phyloP scores from a whole-genome alignment of 192 early-diverging fungal species.

The Gryganskiella cystojenkinii region DNA sequence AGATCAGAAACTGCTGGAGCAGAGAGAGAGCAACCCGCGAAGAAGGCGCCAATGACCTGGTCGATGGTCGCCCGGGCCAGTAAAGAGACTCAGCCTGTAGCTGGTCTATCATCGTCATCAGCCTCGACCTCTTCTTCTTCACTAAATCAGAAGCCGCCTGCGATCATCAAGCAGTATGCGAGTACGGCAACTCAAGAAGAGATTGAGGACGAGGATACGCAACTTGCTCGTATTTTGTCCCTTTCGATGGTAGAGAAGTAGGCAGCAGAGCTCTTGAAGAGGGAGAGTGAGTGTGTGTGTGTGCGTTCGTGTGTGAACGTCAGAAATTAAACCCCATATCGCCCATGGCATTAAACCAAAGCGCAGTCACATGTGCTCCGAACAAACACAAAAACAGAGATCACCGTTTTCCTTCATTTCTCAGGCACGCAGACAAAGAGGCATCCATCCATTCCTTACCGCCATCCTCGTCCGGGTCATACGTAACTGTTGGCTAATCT shows the following conservation, averaged over 20 bases:
- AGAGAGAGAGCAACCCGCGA: background rate
- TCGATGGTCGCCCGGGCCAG: conserved; percentile 34
- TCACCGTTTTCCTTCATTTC: no score
- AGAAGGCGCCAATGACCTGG: conserved; percentile 25
- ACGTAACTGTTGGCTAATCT: no score
- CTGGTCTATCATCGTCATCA: background rate
- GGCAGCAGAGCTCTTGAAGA: background rate
- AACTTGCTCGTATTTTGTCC: conserved; percentile 42
- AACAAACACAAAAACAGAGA: no score
- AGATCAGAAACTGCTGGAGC: background rate
- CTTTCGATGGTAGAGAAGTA: conserved; percentile 48
- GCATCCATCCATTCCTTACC: no score
- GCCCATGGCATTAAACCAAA: no score
- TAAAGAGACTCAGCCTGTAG: background rate
- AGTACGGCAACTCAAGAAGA: conserved; percentile 17
- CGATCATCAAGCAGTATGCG: conserved; percentile 31
- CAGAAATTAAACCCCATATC: no score
- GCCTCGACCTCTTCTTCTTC: background rate
- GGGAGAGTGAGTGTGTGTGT: no score
- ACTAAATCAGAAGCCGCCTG: background rate
- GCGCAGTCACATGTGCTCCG: no score
- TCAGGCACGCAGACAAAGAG: no score
- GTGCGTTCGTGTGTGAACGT: no score
- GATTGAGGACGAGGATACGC: conserved; percentile 46
- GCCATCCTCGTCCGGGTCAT: no score